Base-by-base conservation (phyloP, 164 flowering plant genomes). In the Berberis vulgaris region DNA sequence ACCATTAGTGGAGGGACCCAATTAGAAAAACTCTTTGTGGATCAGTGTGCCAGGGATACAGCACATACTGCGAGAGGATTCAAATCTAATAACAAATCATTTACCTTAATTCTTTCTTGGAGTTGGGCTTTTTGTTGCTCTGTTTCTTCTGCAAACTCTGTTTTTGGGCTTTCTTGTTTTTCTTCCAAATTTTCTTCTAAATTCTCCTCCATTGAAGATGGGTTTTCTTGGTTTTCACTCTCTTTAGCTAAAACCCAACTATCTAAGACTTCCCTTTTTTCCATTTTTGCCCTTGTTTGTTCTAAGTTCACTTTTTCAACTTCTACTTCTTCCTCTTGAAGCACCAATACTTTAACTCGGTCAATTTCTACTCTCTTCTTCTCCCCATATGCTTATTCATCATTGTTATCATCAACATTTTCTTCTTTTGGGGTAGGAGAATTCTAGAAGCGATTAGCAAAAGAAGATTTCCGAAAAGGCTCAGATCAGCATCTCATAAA, bases 401-500 rank as follows among this genome's bases (percentile, higher is more conserved):
- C 64, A 0, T 62, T 59, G 1, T 53, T 54, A 0, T 46, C 70
- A 0, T 73, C 70, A 1, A 66, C 75, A 1, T 45, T 77, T 1
- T 69, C 72, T 4, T 65, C 76, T 43, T 69, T 60, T 0, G 61
- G 61, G 13, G 61, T 67, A 11, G 86, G 76, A 4, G 83, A 65
- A n/a, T 86, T 90, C 85, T 89, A 88, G 47, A 85, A 82, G 7
- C 79, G 72, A 55, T 76, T 83, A 41, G 92, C 81, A n/a, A 86
- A 84, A 43, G 90, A 79, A 47, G 93, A 81, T 82, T 80, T 83
- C 63, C 81, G 80, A 39, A 84, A 69, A 39, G 98, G 98, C 71
- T 86, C 96, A 75, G 98, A 93, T 86, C 96, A 82, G 45, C 96
- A 85, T 69, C 97, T 83, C 98, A 93, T 93, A 73, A 93, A 60